Conservation (phyloP, 148 eudicot genomes). For the Polygonum aviculare region DNA sequence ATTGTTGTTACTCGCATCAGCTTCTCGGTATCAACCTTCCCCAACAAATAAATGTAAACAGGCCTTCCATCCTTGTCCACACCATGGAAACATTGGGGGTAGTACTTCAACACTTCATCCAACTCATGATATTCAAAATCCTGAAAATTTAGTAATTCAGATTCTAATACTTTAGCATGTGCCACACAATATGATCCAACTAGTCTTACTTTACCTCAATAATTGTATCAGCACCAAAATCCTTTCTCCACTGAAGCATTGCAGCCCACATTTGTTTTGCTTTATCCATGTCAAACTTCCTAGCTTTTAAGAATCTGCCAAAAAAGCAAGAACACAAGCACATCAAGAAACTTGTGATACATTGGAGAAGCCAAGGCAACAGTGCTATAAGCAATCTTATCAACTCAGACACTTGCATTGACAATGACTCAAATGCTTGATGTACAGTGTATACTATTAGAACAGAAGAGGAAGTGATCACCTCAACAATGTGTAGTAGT, state of each 20-base stretch:
- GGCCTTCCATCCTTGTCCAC: constrained; percentile 92
- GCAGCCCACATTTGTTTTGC: constrained; percentile 81
- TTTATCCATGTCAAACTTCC: constrained; percentile 66
- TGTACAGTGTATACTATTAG: neutral
- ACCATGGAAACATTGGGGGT: constrained; percentile 85
- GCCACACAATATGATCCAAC: neutral
- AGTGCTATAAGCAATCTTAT: no score
- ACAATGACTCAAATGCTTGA: neutral
- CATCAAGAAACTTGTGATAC: neutral
- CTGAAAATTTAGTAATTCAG: constrained; percentile 19
- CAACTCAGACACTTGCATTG: no score
- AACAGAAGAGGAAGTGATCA: constrained; percentile 12
- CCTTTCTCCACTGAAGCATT: constrained; percentile 80
- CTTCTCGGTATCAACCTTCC: constrained; percentile 62
- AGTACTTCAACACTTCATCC: constrained; percentile 58
- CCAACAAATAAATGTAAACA: constrained; percentile 68
- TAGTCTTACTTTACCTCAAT: constrained; percentile 36
- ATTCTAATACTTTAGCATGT: neutral
- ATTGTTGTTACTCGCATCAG: constrained; percentile 74
- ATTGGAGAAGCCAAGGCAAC: neutral
- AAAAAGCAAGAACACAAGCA: neutral
- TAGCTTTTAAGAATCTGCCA: constrained; percentile 71
- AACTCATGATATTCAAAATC: constrained; percentile 71
- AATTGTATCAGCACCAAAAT: constrained; percentile 70
- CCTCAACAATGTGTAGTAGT: constrained; percentile 71